These are phyloP conservation scores for Zea mays DNA, from an alignment of 176 grass and related monocot genomes.

Conservation along the genomic window DNA sequence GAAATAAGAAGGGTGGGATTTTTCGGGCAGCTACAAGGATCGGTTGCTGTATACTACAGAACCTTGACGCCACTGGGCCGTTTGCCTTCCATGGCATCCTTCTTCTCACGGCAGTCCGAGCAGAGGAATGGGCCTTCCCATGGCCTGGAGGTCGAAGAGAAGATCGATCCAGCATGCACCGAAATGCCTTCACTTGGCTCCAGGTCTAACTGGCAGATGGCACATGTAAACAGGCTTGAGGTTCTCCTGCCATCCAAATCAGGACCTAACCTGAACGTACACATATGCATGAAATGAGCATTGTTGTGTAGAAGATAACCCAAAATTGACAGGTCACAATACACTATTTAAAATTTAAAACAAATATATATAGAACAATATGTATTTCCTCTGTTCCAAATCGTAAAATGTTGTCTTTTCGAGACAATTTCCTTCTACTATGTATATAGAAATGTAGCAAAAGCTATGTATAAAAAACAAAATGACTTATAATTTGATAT, in stretches of 20 bases:
- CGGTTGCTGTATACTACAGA: slow-evolving; percentile 47
- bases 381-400: not conserved
- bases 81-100: slow-evolving; percentile 98
- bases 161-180: slow-evolving; percentile 73
- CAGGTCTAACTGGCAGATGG: slow-evolving; percentile 88
- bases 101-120: slow-evolving; percentile 81
- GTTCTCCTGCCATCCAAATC: slow-evolving; percentile 43
- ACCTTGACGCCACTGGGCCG: slow-evolving; percentile 85
- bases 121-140: slow-evolving; percentile 96
- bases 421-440: not conserved
- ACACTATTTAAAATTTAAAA: slow-evolving; percentile 1
- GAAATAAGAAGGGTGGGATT: slow-evolving; percentile 12
- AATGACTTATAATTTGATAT: not conserved
- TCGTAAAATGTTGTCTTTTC: not conserved
- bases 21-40: slow-evolving; percentile 38
- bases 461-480: not conserved
- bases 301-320: slow-evolving; percentile 1
- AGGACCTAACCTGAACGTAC: slow-evolving; percentile 61
- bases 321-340: not conserved
- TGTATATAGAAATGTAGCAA: not conserved
- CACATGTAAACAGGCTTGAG: slow-evolving; percentile 71
- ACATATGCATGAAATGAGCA: slow-evolving; percentile 28
- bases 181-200: slow-evolving; percentile 84
- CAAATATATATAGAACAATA: not conserved
- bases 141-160: slow-evolving; percentile 79